Conservation (phyloP, 1,284 basidiomycete species). For the Trametes pubescens region DNA sequence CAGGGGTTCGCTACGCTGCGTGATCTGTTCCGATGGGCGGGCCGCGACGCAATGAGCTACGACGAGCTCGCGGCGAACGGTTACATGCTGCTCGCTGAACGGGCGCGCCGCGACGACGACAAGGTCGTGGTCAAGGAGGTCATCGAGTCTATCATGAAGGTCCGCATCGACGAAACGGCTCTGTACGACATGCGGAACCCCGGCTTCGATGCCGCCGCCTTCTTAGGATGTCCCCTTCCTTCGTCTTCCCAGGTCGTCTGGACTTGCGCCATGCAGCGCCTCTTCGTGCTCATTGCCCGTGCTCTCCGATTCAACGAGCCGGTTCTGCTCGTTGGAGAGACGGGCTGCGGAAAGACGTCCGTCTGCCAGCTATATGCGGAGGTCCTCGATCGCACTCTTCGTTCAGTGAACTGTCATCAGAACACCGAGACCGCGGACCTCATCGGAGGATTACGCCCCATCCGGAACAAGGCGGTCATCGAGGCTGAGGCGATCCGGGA, state of each 20-base stretch:
- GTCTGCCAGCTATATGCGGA: slow-evolving; percentile 92
- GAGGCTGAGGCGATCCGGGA: slow-evolving; percentile 58
- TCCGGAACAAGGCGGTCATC: slow-evolving; percentile 77
- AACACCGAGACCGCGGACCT: slow-evolving; percentile 99
- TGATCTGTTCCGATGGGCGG: slow-evolving; percentile 98
- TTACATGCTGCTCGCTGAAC: slow-evolving; percentile 97
- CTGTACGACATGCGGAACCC: slow-evolving; percentile 74
- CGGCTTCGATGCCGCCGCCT: slow-evolving; percentile 51
- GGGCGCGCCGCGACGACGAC: slow-evolving; percentile 87
- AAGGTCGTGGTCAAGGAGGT: slow-evolving; percentile 91
- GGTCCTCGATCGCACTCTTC: slow-evolving; percentile 68
- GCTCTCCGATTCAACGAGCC: slow-evolving; percentile 94
- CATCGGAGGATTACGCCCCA: slow-evolving; percentile 92
- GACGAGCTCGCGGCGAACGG: slow-evolving; percentile 96
- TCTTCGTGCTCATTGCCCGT: slow-evolving; percentile 86
- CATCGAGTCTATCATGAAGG: slow-evolving; percentile 91
- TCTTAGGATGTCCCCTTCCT: slow-evolving; percentile 67
- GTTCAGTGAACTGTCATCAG: slow-evolving; percentile 95
- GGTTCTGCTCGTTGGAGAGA: slow-evolving; percentile 97
- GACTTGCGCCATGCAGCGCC: slow-evolving; percentile 92
- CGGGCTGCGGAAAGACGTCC: slow-evolving; percentile 97
- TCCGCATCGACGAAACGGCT: slow-evolving; percentile 76
- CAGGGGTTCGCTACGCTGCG: slow-evolving; percentile 97
- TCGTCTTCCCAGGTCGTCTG: slow-evolving; percentile 73
- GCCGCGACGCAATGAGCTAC: slow-evolving; percentile 87